These are phyloP conservation scores for Solanum sejunctum DNA, from an alignment of 257 asterid genomes.

Conservation along the genomic window DNA sequence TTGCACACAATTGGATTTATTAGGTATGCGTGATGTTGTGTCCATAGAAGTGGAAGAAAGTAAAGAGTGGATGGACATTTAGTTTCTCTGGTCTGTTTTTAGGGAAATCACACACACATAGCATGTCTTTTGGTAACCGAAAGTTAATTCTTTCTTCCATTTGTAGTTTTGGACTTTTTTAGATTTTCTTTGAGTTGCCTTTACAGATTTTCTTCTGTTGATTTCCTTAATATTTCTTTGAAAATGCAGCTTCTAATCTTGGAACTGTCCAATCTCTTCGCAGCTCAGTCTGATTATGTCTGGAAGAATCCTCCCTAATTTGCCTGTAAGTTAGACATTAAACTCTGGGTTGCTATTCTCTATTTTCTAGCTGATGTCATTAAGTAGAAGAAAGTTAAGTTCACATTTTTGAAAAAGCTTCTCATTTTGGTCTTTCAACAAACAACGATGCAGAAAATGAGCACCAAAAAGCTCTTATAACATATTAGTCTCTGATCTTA, in stretches of 20 bases:
- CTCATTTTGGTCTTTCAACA: background rate
- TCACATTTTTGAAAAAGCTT: background rate
- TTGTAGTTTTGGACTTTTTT: background rate
- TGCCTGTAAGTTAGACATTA: background rate
- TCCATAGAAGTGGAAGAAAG: background rate
- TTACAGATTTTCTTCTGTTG: background rate
- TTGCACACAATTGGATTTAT: background rate
- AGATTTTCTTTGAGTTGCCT: background rate
- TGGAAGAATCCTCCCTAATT: background rate
- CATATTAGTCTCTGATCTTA: background rate
- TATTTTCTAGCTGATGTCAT: background rate
- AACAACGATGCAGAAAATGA: background rate
- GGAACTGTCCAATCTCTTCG: background rate
- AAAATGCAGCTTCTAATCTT: background rate
- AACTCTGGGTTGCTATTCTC: background rate
- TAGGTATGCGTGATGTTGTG: background rate
- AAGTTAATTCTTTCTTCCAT: background rate
- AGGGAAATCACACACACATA: background rate
- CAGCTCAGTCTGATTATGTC: background rate
- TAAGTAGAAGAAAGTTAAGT: background rate
- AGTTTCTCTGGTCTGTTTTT: background rate
- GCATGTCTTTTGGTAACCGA: background rate
- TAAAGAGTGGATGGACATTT: background rate
- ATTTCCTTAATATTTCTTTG: background rate
- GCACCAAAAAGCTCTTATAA: background rate